These are phyloP conservation scores for Geranomyces variabilis DNA, from an alignment of 192 early-diverging fungal species.

Conservation along the genomic window DNA sequence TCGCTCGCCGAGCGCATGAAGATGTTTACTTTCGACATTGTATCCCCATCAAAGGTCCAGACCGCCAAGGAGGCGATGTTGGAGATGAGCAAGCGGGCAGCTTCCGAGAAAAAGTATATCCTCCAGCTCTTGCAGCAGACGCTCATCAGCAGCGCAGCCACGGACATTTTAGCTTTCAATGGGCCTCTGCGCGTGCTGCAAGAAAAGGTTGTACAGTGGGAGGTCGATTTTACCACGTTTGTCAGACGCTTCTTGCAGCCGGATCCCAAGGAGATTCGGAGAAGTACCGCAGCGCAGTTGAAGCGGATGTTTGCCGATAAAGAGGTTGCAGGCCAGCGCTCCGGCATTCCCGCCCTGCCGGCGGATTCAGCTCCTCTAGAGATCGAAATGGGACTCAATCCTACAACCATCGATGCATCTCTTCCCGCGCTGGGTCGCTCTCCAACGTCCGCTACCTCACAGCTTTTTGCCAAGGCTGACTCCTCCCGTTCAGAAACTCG, in stretches of 20 bases:
- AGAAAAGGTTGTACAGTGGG: conserved; percentile 82
- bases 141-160: conserved; percentile 71
- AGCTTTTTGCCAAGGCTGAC: conserved; percentile 11
- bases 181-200: conserved; percentile 75
- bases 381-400: conserved; percentile 32
- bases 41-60: conserved; percentile 70
- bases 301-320: conserved; percentile 65
- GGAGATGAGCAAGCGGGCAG: conserved; percentile 71
- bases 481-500: not conserved
- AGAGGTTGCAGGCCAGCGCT: conserved; percentile 30
- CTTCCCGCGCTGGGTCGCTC: conserved; percentile 55
- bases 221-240: conserved; percentile 80
- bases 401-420: conserved; percentile 17
- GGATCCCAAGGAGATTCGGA: conserved; percentile 71
- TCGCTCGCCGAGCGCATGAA: conserved; percentile 82
- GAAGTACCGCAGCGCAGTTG: conserved; percentile 65
- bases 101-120: conserved; percentile 77
- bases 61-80: conserved; percentile 71
- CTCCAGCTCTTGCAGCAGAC: conserved; percentile 86
- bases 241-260: conserved; percentile 79
- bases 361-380: conserved; percentile 31
- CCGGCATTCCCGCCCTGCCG: conserved; percentile 11
- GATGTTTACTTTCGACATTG: conserved; percentile 77
- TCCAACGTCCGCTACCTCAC: conserved; percentile 38
- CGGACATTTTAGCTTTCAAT: conserved; percentile 82